Conservation (phyloP, 2,329 filamentous ascomycete genomes). For the Didymella pomorum region DNA sequence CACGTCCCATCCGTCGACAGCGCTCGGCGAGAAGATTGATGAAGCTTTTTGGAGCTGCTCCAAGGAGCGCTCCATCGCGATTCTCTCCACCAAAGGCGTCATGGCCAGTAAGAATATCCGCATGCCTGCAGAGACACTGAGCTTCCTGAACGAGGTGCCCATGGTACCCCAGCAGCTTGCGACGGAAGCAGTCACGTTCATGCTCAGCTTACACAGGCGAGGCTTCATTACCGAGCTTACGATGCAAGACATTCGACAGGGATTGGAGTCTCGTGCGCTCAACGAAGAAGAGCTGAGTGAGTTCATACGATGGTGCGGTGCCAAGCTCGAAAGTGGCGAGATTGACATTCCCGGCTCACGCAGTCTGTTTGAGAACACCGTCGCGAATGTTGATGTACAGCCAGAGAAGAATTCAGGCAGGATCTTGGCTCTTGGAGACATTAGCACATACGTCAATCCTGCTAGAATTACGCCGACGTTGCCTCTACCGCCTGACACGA, state of each 20-base stretch:
- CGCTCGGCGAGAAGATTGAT: slow-evolving; percentile 87
- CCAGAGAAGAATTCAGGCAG: slow-evolving; percentile 66
- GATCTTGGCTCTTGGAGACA: slow-evolving; percentile 78
- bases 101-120: slow-evolving; percentile 85
- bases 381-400: slow-evolving; percentile 68
- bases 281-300: slow-evolving; percentile 78
- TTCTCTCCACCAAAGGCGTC: slow-evolving; percentile 87
- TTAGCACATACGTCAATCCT: slow-evolving; percentile 78
- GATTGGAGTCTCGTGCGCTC: slow-evolving; percentile 83
- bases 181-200: slow-evolving; percentile 72
- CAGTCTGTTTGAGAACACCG: slow-evolving; percentile 78
- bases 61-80: slow-evolving; percentile 77
- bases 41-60: slow-evolving; percentile 96
- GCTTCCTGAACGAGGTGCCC: slow-evolving; percentile 88
- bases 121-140: slow-evolving; percentile 72
- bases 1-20: slow-evolving; percentile 86
- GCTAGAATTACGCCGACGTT: slow-evolving; percentile 81
- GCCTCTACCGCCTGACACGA: slow-evolving; percentile 80
- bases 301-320: slow-evolving; percentile 84
- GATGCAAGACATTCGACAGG: slow-evolving; percentile 81
- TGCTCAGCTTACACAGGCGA: slow-evolving; percentile 81
- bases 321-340: slow-evolving; percentile 74
- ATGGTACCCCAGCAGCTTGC: slow-evolving; percentile 81
- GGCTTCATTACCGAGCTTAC: slow-evolving; percentile 89
- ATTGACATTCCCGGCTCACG: slow-evolving; percentile 73